Evolutionary conservation across 805 yeast genomes (phyloP), one percentile per base, ranked within the genome.

Genomic region (Wickerhamiella kurtzmanii): DNA sequence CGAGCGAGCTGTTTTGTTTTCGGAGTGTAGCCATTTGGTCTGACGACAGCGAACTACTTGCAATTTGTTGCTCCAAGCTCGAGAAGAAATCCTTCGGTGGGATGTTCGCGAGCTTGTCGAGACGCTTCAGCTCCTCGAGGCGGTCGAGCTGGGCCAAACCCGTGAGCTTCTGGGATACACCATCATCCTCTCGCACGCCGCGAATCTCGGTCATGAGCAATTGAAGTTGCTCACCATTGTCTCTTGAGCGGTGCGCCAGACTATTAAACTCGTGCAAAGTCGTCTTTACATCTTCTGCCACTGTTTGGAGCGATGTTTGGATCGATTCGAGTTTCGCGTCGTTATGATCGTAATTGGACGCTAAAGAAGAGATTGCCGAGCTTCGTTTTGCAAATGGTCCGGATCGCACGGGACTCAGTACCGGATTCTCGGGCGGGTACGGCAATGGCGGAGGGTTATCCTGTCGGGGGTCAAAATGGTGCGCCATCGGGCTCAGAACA

Each of bases 371-470:
- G 53, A 35, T 57, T 52, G 11, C 43, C 47, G 42, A 11, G 48
- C 32, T 18, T 49, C 57, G 37, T 47, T 50, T 17, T 48, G 56
- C 56, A 41, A 56, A 55, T 3, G 58, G 53, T 2, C 53, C 55
- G n/a, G 53, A 43, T 2, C 58, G 52, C 5, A 54, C 58, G 5
- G 55, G 56, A 4, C 56, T 48, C 22, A 54, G 53, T 13, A 52
- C 50, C 4, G 67, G 59, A 55, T 66, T 61, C 35, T 66, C 70
- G 3, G 73, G 70, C 1, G 66, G 64, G 2, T 64, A 48, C 16
- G 56, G 56, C 22, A 50, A 45, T 13, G 57, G 54, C 40, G 41
- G 48, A 2, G 53, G 52, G 28, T 35, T 39, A 37, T 44, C 44
- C 20, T 21, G 18, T 5, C 38, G 38, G 19, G 38, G 19, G 25